Evolutionary conservation across 257 asterid species (phyloP).

Genomic region (Fraxinus pennsylvanica): DNA sequence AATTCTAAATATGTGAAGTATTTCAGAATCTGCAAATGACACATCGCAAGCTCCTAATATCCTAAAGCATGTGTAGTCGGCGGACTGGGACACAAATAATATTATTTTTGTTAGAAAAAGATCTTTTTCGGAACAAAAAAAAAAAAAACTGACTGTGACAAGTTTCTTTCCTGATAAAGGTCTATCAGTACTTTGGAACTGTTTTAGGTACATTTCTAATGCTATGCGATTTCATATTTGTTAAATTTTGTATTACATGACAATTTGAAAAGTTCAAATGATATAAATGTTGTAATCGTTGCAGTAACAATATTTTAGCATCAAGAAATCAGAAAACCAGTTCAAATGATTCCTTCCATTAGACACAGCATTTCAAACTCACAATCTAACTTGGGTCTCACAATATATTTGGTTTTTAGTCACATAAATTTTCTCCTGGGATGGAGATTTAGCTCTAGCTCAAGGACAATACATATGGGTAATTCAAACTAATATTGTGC

Average conservation of each 20-base stretch:
- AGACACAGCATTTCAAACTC: neutral
- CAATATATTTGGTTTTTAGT: neutral
- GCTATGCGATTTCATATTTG: neutral
- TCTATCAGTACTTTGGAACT: neutral
- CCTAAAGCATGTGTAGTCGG: neutral
- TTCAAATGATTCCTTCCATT: neutral
- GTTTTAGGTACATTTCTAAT: neutral
- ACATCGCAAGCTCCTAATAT: neutral
- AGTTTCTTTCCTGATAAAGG: neutral
- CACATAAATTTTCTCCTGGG: neutral
- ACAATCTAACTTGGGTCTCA: neutral
- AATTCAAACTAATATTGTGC: slow-evolving; percentile 1
- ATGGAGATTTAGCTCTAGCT: neutral
- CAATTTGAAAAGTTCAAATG: neutral
- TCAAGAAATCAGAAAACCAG: neutral
- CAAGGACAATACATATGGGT: neutral
- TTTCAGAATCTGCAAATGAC: neutral
- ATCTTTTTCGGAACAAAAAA: neutral
- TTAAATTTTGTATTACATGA: neutral
- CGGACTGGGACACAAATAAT: neutral
- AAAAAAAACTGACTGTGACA: neutral
- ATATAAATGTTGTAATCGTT: neutral
- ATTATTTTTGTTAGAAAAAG: neutral
- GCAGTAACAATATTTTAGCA: too few relatives aligned
- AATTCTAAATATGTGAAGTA: neutral